Base-by-base conservation (phyloP, 2,329 filamentous ascomycete genomes). In the Pseudogymnoascus sp. region DNA sequence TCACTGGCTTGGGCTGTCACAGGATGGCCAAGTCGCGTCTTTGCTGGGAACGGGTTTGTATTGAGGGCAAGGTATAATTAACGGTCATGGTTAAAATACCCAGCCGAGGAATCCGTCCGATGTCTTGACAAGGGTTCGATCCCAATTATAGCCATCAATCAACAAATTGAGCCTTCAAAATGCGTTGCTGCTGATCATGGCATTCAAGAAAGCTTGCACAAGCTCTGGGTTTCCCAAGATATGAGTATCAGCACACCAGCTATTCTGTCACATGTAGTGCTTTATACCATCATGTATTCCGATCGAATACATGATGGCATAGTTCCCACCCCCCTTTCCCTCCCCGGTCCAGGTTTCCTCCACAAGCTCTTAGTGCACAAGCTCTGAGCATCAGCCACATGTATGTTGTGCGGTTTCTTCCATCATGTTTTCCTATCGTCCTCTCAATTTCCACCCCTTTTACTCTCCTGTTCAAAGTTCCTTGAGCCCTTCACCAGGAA, bases 401-500 rank as follows among this genome's bases (percentile, higher is more conserved):
- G 33, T n/a, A 56, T 35, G 50, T 33, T 31, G 29, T 35, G 29
- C 17, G 17, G 50, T 21, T 26, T 31, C 7, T 61, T 61, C 61
- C 46, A 17, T 62, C n/a, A 17, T 11, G 21, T 23, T 53, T 33
- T 26, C 21, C 31, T n/a, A 62, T 10, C 29, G 15, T 42, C 26
- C 19, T 63, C 38, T 15, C 31, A n/a, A 23, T 62, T 56, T 21
- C 50, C 2, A 9, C 9, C 11, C 2, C 4, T 21, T 56, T 35
- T 21, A 29, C 29, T 21, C 13, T 29, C 29, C 50, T 35, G 17
- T 29, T 64, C 42, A 70, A n/a, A 75, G 68, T 64, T 77, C 79
- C 64, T 72, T 77, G 67, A 82, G 71, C 17, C 78, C 76, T 42
- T 77, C 75, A 53, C 79, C 79, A 62, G 79, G 74, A 38, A 78